Conservation (phyloP, 768 basidiomycete genomes). For the Suillus decipiens region DNA sequence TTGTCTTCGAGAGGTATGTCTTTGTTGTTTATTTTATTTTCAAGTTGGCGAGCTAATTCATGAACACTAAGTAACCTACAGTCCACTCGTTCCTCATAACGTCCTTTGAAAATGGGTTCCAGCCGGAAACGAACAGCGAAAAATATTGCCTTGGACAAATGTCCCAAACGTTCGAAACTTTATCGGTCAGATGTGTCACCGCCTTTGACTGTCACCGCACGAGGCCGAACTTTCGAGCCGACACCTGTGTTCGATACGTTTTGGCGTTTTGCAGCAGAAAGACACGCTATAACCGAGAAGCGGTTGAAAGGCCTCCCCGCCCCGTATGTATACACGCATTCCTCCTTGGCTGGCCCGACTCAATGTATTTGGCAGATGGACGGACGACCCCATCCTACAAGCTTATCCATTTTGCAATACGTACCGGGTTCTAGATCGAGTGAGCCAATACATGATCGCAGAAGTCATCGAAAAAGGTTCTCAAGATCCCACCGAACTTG, state of each 20-base stretch:
- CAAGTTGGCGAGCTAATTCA: background rate
- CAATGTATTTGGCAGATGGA: slow-evolving; percentile 54
- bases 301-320: slow-evolving; percentile 48
- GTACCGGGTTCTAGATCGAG: slow-evolving; percentile 72
- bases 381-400: slow-evolving; percentile 57
- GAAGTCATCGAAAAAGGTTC: slow-evolving; percentile 73
- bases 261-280: slow-evolving; percentile 58
- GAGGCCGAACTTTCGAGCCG: slow-evolving; percentile 41
- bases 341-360: background rate
- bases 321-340: slow-evolving; percentile 46
- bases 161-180: slow-evolving; percentile 30
- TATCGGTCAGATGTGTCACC: slow-evolving; percentile 21
- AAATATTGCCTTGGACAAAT: slow-evolving; percentile 6
- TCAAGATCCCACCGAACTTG: slow-evolving; percentile 58
- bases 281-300: slow-evolving; percentile 57
- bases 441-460: slow-evolving; percentile 65
- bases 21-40: background rate
- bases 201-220: slow-evolving; percentile 35
- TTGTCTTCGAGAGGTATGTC: slow-evolving; percentile 8
- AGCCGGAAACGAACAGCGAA: slow-evolving; percentile 26
- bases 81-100: background rate
- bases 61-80: background rate
- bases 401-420: slow-evolving; percentile 70
- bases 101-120: slow-evolving; percentile 6
- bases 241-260: slow-evolving; percentile 62